Conservation (phyloP, 83 land plant species). For the Thuja plicata region DNA sequence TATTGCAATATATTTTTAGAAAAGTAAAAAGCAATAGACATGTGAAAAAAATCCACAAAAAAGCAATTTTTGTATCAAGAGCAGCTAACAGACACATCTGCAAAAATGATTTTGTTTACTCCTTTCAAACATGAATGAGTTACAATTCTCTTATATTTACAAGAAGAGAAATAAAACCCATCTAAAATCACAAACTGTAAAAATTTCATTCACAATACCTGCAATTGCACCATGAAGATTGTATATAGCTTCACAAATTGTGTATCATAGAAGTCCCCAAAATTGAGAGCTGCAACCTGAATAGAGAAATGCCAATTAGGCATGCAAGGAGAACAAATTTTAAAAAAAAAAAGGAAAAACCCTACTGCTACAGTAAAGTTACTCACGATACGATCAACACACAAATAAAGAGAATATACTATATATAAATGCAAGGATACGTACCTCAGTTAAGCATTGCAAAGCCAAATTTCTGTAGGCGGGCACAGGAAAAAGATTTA, state of each 20-base stretch:
- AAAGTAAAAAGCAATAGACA: background rate
- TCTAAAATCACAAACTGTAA: background rate
- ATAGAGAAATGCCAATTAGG: background rate
- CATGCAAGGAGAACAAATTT: background rate
- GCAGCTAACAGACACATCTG: background rate
- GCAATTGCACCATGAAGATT: slow-evolving; percentile 91
- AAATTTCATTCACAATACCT: slow-evolving; percentile 48
- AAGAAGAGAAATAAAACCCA: background rate
- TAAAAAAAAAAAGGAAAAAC: background rate
- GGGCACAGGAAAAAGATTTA: slow-evolving; percentile 85
- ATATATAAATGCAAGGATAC: background rate
- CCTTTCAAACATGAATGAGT: background rate
- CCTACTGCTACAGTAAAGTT: background rate
- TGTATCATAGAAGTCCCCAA: slow-evolving; percentile 86
- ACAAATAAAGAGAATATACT: background rate
- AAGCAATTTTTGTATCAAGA: background rate
- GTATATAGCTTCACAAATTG: slow-evolving; percentile 88
- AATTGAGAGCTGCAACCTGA: slow-evolving; percentile 88
- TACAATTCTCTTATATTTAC: background rate
- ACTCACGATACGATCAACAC: background rate
- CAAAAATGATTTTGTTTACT: background rate
- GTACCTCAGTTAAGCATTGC: slow-evolving; percentile 96
- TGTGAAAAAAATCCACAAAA: background rate
- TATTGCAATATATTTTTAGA: background rate
- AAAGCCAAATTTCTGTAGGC: slow-evolving; percentile 88